A percentile compares a stretch with the other conserved stretches of the same genome.
phyloP scores from a whole-genome alignment of 1,139 yeast genomes.

The Meyerozyma sp. region DNA sequence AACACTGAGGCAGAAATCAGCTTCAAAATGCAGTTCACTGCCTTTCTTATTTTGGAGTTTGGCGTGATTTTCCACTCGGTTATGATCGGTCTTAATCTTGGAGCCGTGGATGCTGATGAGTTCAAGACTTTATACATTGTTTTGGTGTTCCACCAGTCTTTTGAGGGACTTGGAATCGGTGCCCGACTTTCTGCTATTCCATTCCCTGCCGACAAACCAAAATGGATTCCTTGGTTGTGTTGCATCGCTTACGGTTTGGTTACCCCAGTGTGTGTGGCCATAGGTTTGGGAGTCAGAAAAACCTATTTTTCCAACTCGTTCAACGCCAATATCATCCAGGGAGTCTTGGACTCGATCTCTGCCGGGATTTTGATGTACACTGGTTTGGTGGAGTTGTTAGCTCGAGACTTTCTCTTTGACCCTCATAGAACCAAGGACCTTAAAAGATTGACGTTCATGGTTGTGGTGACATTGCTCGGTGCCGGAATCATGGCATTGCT shows the following conservation, averaged over 20 bases:
- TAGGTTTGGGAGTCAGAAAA: constrained; percentile 78
- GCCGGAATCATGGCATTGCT: constrained; percentile 81
- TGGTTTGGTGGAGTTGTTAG: constrained; percentile 83
- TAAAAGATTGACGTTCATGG: constrained; percentile 34
- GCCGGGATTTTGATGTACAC: constrained; percentile 84
- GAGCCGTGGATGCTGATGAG: constrained; percentile 67
- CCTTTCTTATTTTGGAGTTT: constrained; percentile 66
- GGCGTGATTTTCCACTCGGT: constrained; percentile 82
- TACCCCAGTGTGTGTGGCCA: constrained; percentile 80
- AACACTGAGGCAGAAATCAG: constrained; percentile 5
- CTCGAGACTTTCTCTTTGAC: constrained; percentile 77
- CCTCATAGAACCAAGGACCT: constrained; percentile 48
- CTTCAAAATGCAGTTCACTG: constrained; percentile 9
- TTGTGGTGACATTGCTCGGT: constrained; percentile 52
- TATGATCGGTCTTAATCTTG: constrained; percentile 65
- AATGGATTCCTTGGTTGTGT: constrained; percentile 53
- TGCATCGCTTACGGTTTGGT: constrained; percentile 61
- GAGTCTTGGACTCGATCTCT: constrained; percentile 77
- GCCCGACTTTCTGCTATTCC: constrained; percentile 71
- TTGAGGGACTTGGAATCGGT: constrained; percentile 91
- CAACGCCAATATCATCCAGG: constrained; percentile 64
- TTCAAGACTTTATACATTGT: constrained; percentile 75
- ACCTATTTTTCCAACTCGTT: constrained; percentile 58
- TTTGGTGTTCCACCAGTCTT: constrained; percentile 82
- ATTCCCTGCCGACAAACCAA: constrained; percentile 48